Conservation (phyloP, 495 filamentous ascomycete species). For the Annulohypoxylon nitens region DNA sequence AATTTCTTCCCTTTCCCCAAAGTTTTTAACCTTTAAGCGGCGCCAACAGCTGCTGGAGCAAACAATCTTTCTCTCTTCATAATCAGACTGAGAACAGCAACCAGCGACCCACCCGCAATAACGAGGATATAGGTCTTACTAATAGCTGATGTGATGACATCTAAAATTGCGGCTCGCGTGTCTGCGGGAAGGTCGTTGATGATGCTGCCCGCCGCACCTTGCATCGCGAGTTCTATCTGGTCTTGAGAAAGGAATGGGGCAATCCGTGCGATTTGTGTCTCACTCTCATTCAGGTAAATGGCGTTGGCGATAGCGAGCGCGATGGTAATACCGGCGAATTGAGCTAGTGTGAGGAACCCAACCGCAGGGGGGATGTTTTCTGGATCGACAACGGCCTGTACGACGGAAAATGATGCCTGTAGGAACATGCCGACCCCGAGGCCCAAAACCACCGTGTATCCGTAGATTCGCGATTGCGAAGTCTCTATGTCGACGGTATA, state of each 20-base stretch:
- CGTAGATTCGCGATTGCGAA: constrained; percentile 60
- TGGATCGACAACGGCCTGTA: not conserved
- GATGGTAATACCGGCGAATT: constrained; percentile 15
- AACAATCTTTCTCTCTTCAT: constrained; percentile 7
- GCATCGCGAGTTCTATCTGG: not conserved
- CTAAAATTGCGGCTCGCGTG: not conserved
- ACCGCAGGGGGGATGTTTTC: not conserved
- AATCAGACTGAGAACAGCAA: not conserved
- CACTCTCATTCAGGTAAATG: constrained; percentile 11
- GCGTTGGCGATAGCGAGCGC: not conserved
- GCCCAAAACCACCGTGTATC: constrained; percentile 62
- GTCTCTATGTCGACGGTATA: constrained; percentile 52
- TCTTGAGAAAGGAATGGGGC: not conserved
- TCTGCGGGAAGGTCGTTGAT: constrained; percentile 1
- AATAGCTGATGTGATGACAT: constrained; percentile 3
- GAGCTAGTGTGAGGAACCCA: constrained; percentile 1
- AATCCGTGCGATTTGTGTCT: not conserved
- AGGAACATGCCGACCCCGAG: constrained; percentile 58
- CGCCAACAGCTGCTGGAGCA: not conserved
- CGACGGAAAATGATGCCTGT: constrained; percentile 34
- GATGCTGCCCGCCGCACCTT: not conserved
- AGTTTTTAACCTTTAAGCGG: not conserved
- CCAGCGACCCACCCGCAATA: not conserved
- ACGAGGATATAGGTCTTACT: constrained; percentile 17
- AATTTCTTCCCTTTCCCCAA: not conserved